Base-by-base conservation (phyloP, 2,329 filamentous ascomycete genomes). In the Polychaeton citri region DNA sequence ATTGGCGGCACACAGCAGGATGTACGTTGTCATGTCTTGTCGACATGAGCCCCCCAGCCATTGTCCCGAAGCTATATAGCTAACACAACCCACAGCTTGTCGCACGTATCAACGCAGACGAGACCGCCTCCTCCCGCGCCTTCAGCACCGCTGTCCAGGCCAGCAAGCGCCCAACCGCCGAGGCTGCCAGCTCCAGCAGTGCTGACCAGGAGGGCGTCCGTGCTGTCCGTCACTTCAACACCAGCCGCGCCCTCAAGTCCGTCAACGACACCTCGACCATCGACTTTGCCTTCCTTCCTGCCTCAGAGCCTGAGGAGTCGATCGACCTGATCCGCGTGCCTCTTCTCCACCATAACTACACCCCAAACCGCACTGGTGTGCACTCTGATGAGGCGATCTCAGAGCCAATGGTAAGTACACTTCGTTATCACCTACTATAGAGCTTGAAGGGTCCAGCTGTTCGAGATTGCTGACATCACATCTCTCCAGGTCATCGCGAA, bases 281-380 rank as follows among this genome's bases (percentile, higher is more conserved):
- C 40, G 74, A 79, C 60, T 76, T 78, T 49, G 67, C 68, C 47
- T 76, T 69, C 59, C 62, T 78, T 45, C 74, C 74, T 21, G 61
- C 18, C 40, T 42, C 17, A 33, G 28, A 28, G 35, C 26, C 39
- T 15, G 19, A 44, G 19, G 43, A 49, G 17, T 34, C 44, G 19
- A 39, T 41, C 31, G 28, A 44, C 7, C 38, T 43, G n/a, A 37
- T 54, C 34, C 47, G 52, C 21, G 52, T 57, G 8, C 54, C 53
- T 19, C 51, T 56, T 34, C 39, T 55, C 34, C 51, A 46, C 2
- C 44, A 41, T 20, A 46, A 50, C 43, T 46, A 33, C 43, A 38
- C 33, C 30, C 42, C 43, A 16, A 15, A 35, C 32, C 35, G 41
- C 36, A 40, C 32, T 30, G 42, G 43, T 17, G 28, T 38, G 13